phyloP scores from a whole-genome alignment of 768 basidiomycete species.

The Macrolepiota fuliginosa region DNA sequence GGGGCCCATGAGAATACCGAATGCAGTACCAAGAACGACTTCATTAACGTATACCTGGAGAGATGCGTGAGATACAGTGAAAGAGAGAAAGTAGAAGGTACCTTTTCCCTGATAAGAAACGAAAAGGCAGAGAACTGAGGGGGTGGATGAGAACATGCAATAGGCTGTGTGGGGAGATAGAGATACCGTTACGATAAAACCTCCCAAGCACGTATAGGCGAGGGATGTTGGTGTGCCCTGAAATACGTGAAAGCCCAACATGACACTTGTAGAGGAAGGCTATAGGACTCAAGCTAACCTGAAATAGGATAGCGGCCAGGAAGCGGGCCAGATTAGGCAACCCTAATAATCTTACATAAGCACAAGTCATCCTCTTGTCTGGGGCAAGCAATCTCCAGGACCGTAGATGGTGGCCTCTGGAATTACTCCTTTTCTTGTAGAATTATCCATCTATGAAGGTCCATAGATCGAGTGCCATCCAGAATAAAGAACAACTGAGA shows the following conservation, averaged over 20 bases:
- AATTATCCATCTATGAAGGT: conserved; percentile 96
- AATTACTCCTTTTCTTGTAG: conserved; percentile 94
- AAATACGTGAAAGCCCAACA: conserved; percentile 20
- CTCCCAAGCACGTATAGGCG: conserved; percentile 64
- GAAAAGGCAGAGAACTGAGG: conserved; percentile 81
- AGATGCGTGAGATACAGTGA: background rate
- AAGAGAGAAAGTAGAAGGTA: conserved; percentile 22
- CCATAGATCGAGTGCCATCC: conserved; percentile 94
- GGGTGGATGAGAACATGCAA: background rate
- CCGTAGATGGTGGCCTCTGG: conserved; percentile 54
- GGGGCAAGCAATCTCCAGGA: background rate
- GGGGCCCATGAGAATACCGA: conserved; percentile 68
- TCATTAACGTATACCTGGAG: conserved; percentile 86
- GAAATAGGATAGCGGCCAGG: too few relatives aligned
- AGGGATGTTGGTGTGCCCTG: conserved; percentile 53
- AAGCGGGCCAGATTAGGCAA: too few relatives aligned
- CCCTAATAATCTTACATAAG: background rate
- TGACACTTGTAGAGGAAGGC: background rate
- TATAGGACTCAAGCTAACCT: too few relatives aligned
- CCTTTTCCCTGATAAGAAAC: conserved; percentile 81
- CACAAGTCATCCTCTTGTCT: background rate
- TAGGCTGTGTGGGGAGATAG: background rate
- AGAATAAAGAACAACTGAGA: too few relatives aligned
- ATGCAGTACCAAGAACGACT: conserved; percentile 84
- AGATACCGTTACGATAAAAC: conserved; percentile 41